These are phyloP conservation scores for Candida arabinofermentans DNA, from an alignment of 805 yeast species.

Conservation along the genomic window DNA sequence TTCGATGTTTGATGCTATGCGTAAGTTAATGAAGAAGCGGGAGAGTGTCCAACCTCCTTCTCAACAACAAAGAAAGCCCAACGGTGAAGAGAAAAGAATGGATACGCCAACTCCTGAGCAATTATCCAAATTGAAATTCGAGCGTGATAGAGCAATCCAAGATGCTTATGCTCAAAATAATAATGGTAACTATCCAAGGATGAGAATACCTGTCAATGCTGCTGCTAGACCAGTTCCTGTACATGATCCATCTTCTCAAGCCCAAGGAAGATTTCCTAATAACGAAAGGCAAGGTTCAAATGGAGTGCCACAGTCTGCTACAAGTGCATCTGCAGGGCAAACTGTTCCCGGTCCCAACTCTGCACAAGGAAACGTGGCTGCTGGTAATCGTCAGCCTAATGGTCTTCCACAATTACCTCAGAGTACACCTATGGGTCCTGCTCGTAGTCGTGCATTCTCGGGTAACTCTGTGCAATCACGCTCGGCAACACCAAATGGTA, in stretches of 20 bases:
- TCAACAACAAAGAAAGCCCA: conserved; percentile 31
- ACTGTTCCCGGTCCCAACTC: neutral
- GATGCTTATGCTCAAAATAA: conserved; percentile 52
- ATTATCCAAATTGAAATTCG: conserved; percentile 74
- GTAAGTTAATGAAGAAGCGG: conserved; percentile 84
- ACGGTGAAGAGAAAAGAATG: conserved; percentile 26
- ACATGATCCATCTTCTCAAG: conserved; percentile 7
- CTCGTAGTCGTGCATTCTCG: neutral
- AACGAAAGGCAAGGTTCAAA: conserved; percentile 1
- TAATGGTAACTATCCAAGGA: conserved; percentile 17
- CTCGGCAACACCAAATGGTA: conserved; percentile 50
- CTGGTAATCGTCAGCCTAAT: neutral
- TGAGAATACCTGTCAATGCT: conserved; percentile 16
- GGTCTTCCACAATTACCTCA: conserved; percentile 1
- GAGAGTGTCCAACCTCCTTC: conserved; percentile 69
- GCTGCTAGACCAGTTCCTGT: conserved; percentile 7
- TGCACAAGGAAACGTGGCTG: neutral
- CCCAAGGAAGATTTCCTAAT: conserved; percentile 2
- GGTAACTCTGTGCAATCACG: conserved; percentile 13
- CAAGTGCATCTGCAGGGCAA: conserved; percentile 2
- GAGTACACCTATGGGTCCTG: neutral
- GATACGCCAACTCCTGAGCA: conserved; percentile 81
- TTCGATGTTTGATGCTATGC: conserved; percentile 91
- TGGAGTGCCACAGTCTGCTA: neutral
- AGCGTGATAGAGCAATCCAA: conserved; percentile 80